Evolutionary conservation across 176 grass and related monocot species (phyloP), one percentile per base, ranked within the genome.

Genomic region (Ensete ventricosum): DNA sequence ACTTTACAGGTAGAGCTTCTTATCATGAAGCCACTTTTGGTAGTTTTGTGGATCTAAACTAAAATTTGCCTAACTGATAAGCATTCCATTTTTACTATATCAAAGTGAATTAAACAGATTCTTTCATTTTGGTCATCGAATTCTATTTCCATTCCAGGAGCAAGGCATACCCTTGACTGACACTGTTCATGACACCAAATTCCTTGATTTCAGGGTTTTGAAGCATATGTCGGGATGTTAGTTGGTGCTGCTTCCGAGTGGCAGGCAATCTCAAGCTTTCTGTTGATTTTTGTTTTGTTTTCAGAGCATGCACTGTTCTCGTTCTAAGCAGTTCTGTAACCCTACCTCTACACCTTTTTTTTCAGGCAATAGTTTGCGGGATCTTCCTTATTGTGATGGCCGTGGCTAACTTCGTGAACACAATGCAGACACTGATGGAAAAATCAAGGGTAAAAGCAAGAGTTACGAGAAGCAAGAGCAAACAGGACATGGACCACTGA

Each of bases 371-470:
- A 69, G 76, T 69, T 34, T 78, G 76, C 43, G 76, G 76, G 5
- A 14, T 78, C 9, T 43, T 78, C 16, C 14, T 78, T 52, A n/a
- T 78, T 54, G 52, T 78, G 64, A 78, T 78, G 76, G 76, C 76
- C 7, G 76, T 78, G 8, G 76, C 52, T 22, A 78, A 78, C 64
- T 78, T 78, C 43, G 22, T 68, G 12, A 78, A 78, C 64, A 78
- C 76, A 2, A 64, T 69, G 23, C 76, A 78, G 76, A 78, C 64
- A 9, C 64, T 78, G 14, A 67, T 78, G 50, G 64, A 64, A 68
- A 78, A 78, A 78, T 78, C 76, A 69, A 78, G 52, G 53, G 53
- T 69, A 7, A 78, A 78, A 69, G 64, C 76, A 4, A 69, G 53
- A 69, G 53, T 58, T 12, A 78, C 58, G 76, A 67, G 65, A 43